These are phyloP conservation scores for Gracilaria gracilis DNA, from an alignment of 23 red algal species.

Conservation along the genomic window DNA sequence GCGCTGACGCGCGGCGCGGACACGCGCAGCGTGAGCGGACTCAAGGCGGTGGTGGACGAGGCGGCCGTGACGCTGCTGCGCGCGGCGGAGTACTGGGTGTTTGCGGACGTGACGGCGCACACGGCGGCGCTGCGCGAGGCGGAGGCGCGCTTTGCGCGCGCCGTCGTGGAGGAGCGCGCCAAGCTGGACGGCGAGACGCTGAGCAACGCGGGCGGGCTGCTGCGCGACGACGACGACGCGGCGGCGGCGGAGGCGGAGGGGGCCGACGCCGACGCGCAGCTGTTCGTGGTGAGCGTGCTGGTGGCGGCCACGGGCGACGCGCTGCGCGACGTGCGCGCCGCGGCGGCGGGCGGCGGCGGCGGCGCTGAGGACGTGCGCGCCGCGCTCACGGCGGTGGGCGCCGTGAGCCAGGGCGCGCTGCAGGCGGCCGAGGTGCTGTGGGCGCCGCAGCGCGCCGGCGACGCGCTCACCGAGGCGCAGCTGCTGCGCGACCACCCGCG, in stretches of 20 bases:
- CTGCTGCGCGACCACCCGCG: slow-evolving; percentile 89
- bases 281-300: slow-evolving; percentile 81
- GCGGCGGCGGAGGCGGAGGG: neutral
- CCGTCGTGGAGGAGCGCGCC: slow-evolving; percentile 61
- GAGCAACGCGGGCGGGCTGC: slow-evolving; percentile 58
- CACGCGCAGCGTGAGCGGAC: slow-evolving; percentile 55
- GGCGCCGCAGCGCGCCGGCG: slow-evolving; percentile 75
- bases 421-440: slow-evolving; percentile 92
- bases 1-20: slow-evolving; percentile 64
- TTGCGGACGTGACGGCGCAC: slow-evolving; percentile 21
- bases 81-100: slow-evolving; percentile 88
- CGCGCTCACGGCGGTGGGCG: slow-evolving; percentile 59
- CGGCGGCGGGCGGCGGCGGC: slow-evolving; percentile 32
- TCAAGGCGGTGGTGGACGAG: slow-evolving; percentile 76
- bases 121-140: slow-evolving; percentile 17
- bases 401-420: slow-evolving; percentile 37
- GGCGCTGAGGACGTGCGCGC: slow-evolving; percentile 43
- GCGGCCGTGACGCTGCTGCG: slow-evolving; percentile 70
- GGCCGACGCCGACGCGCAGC: slow-evolving; percentile 48
- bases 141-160: slow-evolving; percentile 49
- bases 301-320: too few relatives aligned
- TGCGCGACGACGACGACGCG: neutral
- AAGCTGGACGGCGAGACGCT: slow-evolving; percentile 85
- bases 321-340: slow-evolving; percentile 27
- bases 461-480: slow-evolving; percentile 72